A percentile compares a stretch with the other conserved stretches of the same genome.
phyloP scores from a whole-genome alignment of 371 early-diverging fungal genomes.

The Smittium mucronatum region DNA sequence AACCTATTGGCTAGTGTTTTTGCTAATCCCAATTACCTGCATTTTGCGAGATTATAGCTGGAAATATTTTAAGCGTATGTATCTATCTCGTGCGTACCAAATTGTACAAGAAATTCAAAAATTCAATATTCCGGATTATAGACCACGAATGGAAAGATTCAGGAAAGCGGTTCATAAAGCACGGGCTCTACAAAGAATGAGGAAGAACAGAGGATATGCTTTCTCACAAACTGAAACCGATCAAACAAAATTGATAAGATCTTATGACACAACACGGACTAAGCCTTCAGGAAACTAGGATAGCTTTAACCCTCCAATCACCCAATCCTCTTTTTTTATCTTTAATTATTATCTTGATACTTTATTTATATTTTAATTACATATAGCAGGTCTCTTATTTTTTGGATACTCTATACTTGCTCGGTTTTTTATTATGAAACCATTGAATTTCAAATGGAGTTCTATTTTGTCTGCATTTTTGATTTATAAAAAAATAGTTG shows the following conservation, averaged over 20 bases:
- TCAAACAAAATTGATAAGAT: conserved; percentile 81
- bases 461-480: no score
- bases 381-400: no score
- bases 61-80: conserved; percentile 79
- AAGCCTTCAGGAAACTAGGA: conserved; percentile 58
- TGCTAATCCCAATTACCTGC: conserved; percentile 68
- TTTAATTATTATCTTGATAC: no score
- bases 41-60: conserved; percentile 76
- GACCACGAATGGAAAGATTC: conserved; percentile 93
- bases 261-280: conserved; percentile 88
- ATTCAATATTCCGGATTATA: conserved; percentile 94
- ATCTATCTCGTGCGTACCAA: conserved; percentile 67
- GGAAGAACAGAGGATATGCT: conserved; percentile 87
- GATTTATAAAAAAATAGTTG: no score
- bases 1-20: conserved; percentile 74
- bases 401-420: no score
- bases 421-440: no score
- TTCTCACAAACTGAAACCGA: conserved; percentile 95
- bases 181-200: conserved; percentile 80
- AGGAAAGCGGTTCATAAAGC: conserved; percentile 94
- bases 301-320: background rate
- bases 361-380: no score
- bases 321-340: no score
- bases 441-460: no score
- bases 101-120: conserved; percentile 96